These are phyloP conservation scores for Endocalyx cinctus DNA, from an alignment of 2,329 filamentous ascomycete species.

Conservation along the genomic window DNA sequence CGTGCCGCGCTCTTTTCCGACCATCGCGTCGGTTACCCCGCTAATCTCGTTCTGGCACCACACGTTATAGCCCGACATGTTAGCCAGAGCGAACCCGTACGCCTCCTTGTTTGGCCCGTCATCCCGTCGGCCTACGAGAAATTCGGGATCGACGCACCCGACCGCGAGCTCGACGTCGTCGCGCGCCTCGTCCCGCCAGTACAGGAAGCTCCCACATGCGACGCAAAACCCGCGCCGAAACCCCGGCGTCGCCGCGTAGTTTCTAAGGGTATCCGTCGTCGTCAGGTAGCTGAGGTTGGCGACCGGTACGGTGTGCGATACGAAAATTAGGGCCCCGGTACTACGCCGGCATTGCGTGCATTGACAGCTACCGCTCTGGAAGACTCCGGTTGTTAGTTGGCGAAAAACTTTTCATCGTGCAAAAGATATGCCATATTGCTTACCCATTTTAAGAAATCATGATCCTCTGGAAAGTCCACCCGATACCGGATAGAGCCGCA, in stretches of 20 bases:
- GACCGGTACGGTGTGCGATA: slow-evolving; percentile 33
- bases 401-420: no score
- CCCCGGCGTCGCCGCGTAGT: slow-evolving; percentile 35
- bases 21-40: slow-evolving; percentile 42
- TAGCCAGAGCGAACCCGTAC: slow-evolving; percentile 36
- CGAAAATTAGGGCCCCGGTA: slow-evolving; percentile 42
- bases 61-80: slow-evolving; percentile 31
- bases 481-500: slow-evolving; percentile 46
- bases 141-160: slow-evolving; percentile 41
- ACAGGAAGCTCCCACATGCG: slow-evolving; percentile 45
- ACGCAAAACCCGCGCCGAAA: slow-evolving; percentile 44
- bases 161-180: slow-evolving; percentile 32
- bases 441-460: slow-evolving; percentile 35
- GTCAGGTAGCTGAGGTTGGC: slow-evolving; percentile 31
- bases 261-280: slow-evolving; percentile 28
- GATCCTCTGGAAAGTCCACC: slow-evolving; percentile 39
- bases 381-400: no score
- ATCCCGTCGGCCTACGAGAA: slow-evolving; percentile 30
- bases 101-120: slow-evolving; percentile 19
- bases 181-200: slow-evolving; percentile 33
- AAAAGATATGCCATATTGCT: slow-evolving; percentile 6
- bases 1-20: slow-evolving; percentile 11
- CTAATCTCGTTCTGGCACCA: slow-evolving; percentile 42
- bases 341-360: slow-evolving; percentile 52
- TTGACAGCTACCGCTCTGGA: slow-evolving; percentile 46